Evolutionary conservation across 2,329 filamentous ascomycete genomes (phyloP).

Genomic region (Hypomyces perniciosus): DNA sequence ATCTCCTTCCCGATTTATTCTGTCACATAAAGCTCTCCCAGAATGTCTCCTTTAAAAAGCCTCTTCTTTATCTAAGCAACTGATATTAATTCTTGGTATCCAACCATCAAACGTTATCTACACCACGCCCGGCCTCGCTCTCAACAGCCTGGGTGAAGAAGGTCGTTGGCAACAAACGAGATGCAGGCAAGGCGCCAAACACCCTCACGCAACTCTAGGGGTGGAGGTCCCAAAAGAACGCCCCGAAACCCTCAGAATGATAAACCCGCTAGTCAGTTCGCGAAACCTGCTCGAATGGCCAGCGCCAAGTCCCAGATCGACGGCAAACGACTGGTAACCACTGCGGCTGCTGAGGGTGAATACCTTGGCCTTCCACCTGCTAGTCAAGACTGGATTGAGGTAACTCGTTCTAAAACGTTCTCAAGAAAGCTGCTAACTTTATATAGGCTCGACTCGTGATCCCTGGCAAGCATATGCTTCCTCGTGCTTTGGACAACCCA

Average conservation of each 20-base stretch:
- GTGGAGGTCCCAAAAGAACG: not conserved
- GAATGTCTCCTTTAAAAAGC: too few relatives aligned
- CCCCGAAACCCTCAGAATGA: not conserved
- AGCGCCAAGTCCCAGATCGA: conserved; percentile 21
- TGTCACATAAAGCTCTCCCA: too few relatives aligned
- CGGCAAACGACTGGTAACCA: conserved; percentile 13
- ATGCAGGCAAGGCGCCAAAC: not conserved
- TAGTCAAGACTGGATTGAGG: conserved; percentile 20
- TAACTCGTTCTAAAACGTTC: conserved; percentile 6
- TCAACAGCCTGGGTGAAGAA: too few relatives aligned
- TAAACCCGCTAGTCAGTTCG: not conserved
- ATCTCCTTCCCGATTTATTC: too few relatives aligned
- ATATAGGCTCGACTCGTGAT: conserved; percentile 23
- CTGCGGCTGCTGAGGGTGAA: conserved; percentile 15
- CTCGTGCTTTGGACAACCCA: conserved; percentile 20
- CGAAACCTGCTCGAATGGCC: conserved; percentile 10
- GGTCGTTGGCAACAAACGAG: too few relatives aligned
- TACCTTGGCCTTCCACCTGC: conserved; percentile 22
- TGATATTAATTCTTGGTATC: too few relatives aligned
- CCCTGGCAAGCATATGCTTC: conserved; percentile 23
- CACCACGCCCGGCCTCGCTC: too few relatives aligned
- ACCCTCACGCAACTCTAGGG: not conserved
- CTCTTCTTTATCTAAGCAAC: too few relatives aligned
- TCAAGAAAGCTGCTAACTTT: not conserved
- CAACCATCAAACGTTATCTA: too few relatives aligned